Evolutionary conservation across 2,329 filamentous ascomycete genomes (phyloP), one percentile per base, ranked within the genome.

Genomic region (Berkeleyomyces basicola): DNA sequence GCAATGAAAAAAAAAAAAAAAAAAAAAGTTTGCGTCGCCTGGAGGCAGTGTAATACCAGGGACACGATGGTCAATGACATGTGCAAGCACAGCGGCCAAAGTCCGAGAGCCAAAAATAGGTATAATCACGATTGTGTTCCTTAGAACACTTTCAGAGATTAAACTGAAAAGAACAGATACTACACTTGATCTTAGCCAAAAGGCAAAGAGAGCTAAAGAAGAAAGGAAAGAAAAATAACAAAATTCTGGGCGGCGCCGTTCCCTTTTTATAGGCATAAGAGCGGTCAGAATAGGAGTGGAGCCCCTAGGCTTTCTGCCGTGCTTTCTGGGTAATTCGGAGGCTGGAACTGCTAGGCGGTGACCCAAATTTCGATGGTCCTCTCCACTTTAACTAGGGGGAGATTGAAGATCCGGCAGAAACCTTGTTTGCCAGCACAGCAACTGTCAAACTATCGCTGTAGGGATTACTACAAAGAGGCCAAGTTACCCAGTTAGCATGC

Each of bases 111-210:
- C 64, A 65, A 65, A 86, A 87, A 92, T 89, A 81, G 79, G 86
- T 83, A 83, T 89, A 91, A 91, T 88, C 85, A 83, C 78, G 79
- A 80, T 81, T 82, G 79, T 78, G 78, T 78, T 79, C 83, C 80
- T 77, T 87, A 82, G 83, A 79, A 78, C 79, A 80, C 81, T 90
- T 88, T 86, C 86, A 91, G 87, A 86, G 85, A 90, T 90, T 90
- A 91, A 91, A 90, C 87, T 91, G 85, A 89, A 88, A 90, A 91
- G 87, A 91, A 91, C 86, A 90, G 86, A 88, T 90, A 90, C 87
- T 90, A 89, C 86, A 90, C 86, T 89, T 90, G 86, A 90, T 90
- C 86, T 89, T 87, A 88, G 83, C 83, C 80, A 83, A 79, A 79
- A 78, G 77, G 64, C 64, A 65, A 65, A 65, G 64, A 65, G 64